These are phyloP conservation scores for Phytophthora ramorum DNA, from an alignment of 352 stramenopile species.

Conservation along the genomic window DNA sequence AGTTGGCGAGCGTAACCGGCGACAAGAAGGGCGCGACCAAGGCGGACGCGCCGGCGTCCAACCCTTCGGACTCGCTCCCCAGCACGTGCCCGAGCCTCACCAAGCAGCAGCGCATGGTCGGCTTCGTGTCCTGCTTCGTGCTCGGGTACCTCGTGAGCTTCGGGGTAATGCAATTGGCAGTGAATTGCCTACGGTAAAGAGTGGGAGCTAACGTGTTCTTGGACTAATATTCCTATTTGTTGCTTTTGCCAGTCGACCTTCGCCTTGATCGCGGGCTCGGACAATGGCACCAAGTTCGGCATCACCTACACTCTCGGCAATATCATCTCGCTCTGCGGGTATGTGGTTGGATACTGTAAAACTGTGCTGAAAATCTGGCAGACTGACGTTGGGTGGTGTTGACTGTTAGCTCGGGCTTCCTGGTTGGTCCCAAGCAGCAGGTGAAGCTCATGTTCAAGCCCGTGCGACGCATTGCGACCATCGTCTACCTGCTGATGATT, in stretches of 20 bases:
- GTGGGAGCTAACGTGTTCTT: constrained; percentile 14
- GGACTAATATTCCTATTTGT: constrained; percentile 8
- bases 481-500: constrained; percentile 86
- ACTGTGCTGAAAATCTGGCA: too few species aligned
- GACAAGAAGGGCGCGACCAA: constrained; percentile 33
- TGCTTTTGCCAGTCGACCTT: constrained; percentile 73
- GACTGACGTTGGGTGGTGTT: constrained; percentile 4
- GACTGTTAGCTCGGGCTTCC: constrained; percentile 69
- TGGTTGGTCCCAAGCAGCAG: constrained; percentile 83
- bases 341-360: constrained; percentile 6
- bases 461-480: constrained; percentile 69
- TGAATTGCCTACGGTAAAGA: not conserved
- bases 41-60: constrained; percentile 4
- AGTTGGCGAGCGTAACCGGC: constrained; percentile 33
- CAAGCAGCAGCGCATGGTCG: constrained; percentile 70
- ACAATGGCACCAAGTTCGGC: constrained; percentile 82
- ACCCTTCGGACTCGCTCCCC: constrained; percentile 49
- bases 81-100: constrained; percentile 72
- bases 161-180: constrained; percentile 45
- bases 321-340: constrained; percentile 86
- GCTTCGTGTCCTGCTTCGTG: constrained; percentile 81
- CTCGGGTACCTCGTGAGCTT: constrained; percentile 88
- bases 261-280: constrained; percentile 67
- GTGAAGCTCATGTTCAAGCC: constrained; percentile 91
- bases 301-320: constrained; percentile 86